These are phyloP conservation scores for Apiotrichum akiyoshidainum DNA, from an alignment of 1,284 basidiomycete genomes.

Conservation along the genomic window DNA sequence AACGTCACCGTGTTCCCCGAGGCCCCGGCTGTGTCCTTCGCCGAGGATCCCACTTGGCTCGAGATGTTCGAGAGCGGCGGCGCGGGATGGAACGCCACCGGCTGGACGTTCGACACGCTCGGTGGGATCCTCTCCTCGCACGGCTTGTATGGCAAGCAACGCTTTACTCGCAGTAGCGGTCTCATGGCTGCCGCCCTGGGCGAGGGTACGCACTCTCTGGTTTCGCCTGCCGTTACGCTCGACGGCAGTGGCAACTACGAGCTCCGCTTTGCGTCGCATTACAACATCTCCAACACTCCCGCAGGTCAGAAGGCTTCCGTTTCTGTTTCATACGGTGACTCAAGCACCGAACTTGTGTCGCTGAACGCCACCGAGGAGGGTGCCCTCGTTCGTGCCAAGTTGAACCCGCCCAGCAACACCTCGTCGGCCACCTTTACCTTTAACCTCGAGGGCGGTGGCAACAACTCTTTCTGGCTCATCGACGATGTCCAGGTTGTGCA, in stretches of 20 bases:
- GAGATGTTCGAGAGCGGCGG: slow-evolving; percentile 7
- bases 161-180: slow-evolving; percentile 5
- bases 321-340: not conserved
- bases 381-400: not conserved
- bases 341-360: not conserved
- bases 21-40: not conserved
- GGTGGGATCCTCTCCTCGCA: not conserved
- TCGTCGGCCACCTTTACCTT: slow-evolving; percentile 1
- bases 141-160: not conserved
- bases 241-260: not conserved
- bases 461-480: slow-evolving; percentile 5
- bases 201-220: not conserved
- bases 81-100: not conserved
- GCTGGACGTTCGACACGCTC: slow-evolving; percentile 6
- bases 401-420: not conserved
- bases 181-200: not conserved
- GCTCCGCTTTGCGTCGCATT: slow-evolving; percentile 11
- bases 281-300: not conserved
- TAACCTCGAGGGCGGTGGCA: not conserved
- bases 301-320: not conserved
- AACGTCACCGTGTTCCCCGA: slow-evolving; percentile 5
- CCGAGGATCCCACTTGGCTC: slow-evolving; percentile 5
- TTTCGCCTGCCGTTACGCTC: not conserved
- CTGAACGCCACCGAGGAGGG: not conserved
- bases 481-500: slow-evolving; percentile 9